Evolutionary conservation across 805 yeast genomes (phyloP).

Genomic region (Teunomyces panamensis): DNA sequence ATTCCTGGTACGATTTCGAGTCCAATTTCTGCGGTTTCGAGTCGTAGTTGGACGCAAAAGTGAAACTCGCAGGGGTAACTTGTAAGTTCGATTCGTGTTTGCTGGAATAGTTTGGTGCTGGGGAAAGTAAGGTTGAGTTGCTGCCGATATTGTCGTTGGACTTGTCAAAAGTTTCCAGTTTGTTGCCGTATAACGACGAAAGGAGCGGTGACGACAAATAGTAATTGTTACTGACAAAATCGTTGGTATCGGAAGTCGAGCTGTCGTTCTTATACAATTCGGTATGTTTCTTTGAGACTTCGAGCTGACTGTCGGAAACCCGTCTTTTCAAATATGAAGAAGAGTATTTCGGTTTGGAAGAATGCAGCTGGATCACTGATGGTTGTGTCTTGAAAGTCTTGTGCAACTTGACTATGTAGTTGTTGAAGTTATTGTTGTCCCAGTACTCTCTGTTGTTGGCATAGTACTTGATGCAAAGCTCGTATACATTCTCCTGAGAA

Average conservation of each 20-base stretch:
- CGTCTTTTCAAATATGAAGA: conserved; percentile 34
- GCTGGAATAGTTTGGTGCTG: background rate
- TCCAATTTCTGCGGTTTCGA: conserved; percentile 21
- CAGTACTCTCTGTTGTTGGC: conserved; percentile 55
- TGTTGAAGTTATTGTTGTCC: conserved; percentile 69
- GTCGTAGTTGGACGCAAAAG: background rate
- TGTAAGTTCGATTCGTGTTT: background rate
- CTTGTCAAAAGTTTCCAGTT: conserved; percentile 1
- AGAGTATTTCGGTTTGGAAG: conserved; percentile 36
- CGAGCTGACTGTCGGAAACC: conserved; percentile 25
- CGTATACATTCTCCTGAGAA: conserved; percentile 21
- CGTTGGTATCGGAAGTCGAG: conserved; percentile 17
- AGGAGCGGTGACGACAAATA: conserved; percentile 37
- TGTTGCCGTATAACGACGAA: conserved; percentile 14
- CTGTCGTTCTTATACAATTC: conserved; percentile 7
- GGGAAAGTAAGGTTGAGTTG: background rate
- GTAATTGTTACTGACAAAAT: conserved; percentile 33
- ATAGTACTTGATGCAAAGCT: conserved; percentile 58
- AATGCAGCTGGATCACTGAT: conserved; percentile 15
- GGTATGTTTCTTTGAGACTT: conserved; percentile 5
- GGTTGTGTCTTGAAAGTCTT: conserved; percentile 14
- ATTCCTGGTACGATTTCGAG: conserved; percentile 53
- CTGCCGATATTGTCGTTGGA: background rate
- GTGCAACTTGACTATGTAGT: conserved; percentile 54
- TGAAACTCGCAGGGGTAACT: background rate